Base-by-base conservation (phyloP, 495 filamentous ascomycete species). In the Neurospora pannonica region DNA sequence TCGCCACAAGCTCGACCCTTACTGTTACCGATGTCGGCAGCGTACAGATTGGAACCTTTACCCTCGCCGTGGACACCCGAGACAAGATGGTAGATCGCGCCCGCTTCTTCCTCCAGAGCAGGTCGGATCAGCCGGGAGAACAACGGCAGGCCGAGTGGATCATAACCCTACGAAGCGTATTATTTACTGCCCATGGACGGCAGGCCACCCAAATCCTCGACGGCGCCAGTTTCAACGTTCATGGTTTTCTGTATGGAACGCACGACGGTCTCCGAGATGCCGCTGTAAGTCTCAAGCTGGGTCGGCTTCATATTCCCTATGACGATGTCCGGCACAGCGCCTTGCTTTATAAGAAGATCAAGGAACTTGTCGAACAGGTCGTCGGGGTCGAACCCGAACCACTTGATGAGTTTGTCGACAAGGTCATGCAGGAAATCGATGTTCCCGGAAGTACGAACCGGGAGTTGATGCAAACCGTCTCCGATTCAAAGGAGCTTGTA, bases 111-210 rank as follows among this genome's bases (percentile, higher is more conserved):
- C 91, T 94, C 75, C 94, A 94, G 79, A 80, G 85, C 70, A 90
- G 90, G 79, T 91, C 89, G 74, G 87, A 92, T 72, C 87, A 89
- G 70, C 87, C 88, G n/a, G 86, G 86, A 34, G 89, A 92, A 71
- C 91, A 95, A 77, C 87, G 89, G 28, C 95, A 96, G 36, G 94
- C 94, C 1, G 97, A 99, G 84, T 98, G 97, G 96, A 94, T 97
- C 74, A 87, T 96, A 78, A 93, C 91, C 9, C 81, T 94, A 46
- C 90, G 93, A 71, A 97, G 94, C 80, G 87, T 98, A 67, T 85
- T 98, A 4, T 97, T 99, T 73, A 93, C 92, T 0, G 90, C 93
- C 3, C 90, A 97, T 70, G 94, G 94, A 31, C 87, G 88, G 43
- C 94, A 98, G 19, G 89, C 94, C 1, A 88, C 91, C n/a, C 95